Evolutionary conservation across 352 stramenopile species (phyloP), one percentile per base, ranked within the genome.

Genomic region (Pythium folliculosum): DNA sequence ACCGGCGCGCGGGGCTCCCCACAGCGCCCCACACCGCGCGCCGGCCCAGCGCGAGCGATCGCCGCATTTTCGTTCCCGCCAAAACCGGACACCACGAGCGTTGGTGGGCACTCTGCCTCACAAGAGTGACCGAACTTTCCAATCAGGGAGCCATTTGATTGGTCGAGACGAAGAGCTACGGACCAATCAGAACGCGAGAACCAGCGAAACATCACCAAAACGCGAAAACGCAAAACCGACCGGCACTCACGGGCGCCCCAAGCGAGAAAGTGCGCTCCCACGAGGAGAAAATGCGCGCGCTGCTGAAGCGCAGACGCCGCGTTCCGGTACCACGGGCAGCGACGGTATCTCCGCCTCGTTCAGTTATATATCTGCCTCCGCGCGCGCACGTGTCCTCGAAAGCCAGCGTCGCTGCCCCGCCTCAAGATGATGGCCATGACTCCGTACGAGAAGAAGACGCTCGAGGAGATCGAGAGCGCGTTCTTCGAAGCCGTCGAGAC

Each of bases 351-450:
- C 23, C 12, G n/a, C 14, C 6, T 4, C 37, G 49, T 25, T 71
- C 65, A 72, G 64, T 64, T 64, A 63, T 67, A 49, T 60, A 67
- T 64, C 54, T 60, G 58, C 52, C 21, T 14, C 38, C 22, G 19
- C 27, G 35, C 25, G 17, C 45, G 35, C 59, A 66, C 50, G 56
- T 60, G n/a, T 25, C 12, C n/a, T 40, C 35, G 35, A 16, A 14
- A 40, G 6, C n/a, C 21, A 25, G 12, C 44, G 38, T 12, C 27
- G 27, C 27, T n/a, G n/a, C 27, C 2, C 27, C 27, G 27, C 27
- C 27, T 32, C 27, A 32, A 32, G 27, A 67, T 72, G 65, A 72
- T 72, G 65, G 65, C 65, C 58, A 72, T 72, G 58, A 72, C 65
- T 16, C 65, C 59, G 43, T 52, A 67, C 53, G 59, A 72, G n/a